A percentile compares a stretch with the other conserved stretches of the same genome.
Evolutionary conservation across 768 basidiomycete species (phyloP).

Genomic region (Tricholoma sp.): DNA sequence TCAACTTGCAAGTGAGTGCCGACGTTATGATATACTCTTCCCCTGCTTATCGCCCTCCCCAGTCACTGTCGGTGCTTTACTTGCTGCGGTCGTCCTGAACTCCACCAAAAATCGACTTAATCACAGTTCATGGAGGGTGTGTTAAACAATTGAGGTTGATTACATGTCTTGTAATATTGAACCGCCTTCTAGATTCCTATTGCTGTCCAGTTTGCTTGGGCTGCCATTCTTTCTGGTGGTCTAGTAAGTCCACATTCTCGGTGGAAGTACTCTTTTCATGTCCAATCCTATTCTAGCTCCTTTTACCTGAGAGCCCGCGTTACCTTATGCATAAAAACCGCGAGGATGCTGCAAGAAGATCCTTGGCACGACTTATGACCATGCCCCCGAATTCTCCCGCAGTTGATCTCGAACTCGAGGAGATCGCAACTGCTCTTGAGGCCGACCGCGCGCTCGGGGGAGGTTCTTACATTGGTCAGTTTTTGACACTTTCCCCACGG

Average conservation of each 20-base stretch:
- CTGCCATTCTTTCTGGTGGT: constrained; percentile 60
- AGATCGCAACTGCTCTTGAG: constrained; percentile 50
- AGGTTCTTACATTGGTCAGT: constrained; percentile 44
- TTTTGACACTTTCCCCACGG: no score
- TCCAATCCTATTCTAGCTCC: constrained; percentile 4
- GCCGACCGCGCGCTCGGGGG: constrained; percentile 58
- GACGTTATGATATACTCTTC: background rate
- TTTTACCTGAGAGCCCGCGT: constrained; percentile 52
- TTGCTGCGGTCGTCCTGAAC: constrained; percentile 66
- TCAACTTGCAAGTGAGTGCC: constrained; percentile 22
- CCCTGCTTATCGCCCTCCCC: constrained; percentile 44
- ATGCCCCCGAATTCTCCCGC: constrained; percentile 40
- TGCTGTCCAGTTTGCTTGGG: constrained; percentile 78
- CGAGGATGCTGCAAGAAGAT: constrained; percentile 49
- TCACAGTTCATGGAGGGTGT: constrained; percentile 42
- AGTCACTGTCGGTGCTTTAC: constrained; percentile 71
- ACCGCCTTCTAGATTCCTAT: constrained; percentile 38
- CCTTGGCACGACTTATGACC: constrained; percentile 64
- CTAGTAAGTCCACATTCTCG: constrained; percentile 31
- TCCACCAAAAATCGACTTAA: constrained; percentile 48
- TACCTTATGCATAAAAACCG: constrained; percentile 68
- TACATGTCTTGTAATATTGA: background rate
- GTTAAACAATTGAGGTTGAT: background rate
- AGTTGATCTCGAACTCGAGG: constrained; percentile 47
- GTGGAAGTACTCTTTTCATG: background rate